Percentiles rank a stretch among this genome's conserved stretches.
Conservation (phyloP, 352 stramenopile genomes). For the Phytophthora podocarpi region DNA sequence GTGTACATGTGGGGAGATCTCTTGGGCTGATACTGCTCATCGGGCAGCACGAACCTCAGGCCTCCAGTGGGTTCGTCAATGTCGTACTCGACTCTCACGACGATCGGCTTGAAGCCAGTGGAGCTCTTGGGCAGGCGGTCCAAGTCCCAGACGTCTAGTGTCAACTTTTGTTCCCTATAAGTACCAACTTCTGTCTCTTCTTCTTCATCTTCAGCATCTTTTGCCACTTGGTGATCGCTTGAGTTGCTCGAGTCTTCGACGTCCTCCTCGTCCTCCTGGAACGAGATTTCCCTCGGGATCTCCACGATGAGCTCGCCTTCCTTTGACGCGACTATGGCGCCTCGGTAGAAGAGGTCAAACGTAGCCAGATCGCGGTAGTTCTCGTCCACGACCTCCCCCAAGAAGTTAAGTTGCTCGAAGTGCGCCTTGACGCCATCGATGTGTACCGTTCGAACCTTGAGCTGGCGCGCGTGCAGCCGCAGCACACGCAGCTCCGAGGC, state of each 20-base stretch:
- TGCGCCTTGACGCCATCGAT: constrained; percentile 57
- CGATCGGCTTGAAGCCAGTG: constrained; percentile 69
- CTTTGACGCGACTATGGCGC: constrained; percentile 83
- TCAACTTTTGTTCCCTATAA: constrained; percentile 37
- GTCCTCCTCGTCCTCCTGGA: constrained; percentile 58
- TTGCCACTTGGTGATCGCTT: constrained; percentile 39
- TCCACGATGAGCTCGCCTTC: constrained; percentile 84
- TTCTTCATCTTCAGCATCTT: constrained; percentile 33
- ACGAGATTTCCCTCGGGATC: constrained; percentile 62
- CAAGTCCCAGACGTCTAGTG: constrained; percentile 71
- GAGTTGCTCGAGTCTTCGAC: constrained; percentile 40
- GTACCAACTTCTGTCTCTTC: constrained; percentile 45
- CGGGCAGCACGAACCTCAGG: constrained; percentile 74
- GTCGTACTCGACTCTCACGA: constrained; percentile 84
- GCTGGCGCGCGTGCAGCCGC: constrained; percentile 77
- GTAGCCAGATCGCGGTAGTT: constrained; percentile 78
- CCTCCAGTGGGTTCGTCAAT: constrained; percentile 67
- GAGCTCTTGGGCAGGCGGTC: constrained; percentile 71
- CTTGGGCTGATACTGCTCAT: constrained; percentile 68
- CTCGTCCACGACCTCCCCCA: constrained; percentile 79
- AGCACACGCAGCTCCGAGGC: constrained; percentile 56
- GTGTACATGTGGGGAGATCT: constrained; percentile 88
- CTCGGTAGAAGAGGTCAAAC: constrained; percentile 87
- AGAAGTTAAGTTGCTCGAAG: constrained; percentile 87
- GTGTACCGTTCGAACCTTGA: constrained; percentile 59